phyloP scores from a whole-genome alignment of 768 basidiomycete genomes.

The Gloeostereum incarnatum region DNA sequence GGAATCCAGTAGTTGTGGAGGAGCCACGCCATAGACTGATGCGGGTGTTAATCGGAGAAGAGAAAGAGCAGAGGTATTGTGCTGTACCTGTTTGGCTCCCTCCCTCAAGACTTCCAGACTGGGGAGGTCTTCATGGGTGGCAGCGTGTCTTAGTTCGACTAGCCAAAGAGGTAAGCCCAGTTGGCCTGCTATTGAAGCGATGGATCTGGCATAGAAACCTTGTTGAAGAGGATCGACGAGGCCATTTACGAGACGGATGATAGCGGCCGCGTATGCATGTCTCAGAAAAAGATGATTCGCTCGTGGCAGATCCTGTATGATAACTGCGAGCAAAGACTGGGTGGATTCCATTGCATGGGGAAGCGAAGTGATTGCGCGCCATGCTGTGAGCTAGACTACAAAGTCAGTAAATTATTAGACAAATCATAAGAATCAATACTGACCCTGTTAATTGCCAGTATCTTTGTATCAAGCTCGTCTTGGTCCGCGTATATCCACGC shows the following conservation, averaged over 20 bases:
- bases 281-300: conserved; percentile 41
- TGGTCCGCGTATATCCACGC: conserved; percentile 68
- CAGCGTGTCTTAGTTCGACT: conserved; percentile 89
- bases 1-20: conserved; percentile 80
- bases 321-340: conserved; percentile 49
- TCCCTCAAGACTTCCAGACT: conserved; percentile 72
- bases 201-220: conserved; percentile 84
- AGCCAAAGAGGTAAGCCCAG: conserved; percentile 83
- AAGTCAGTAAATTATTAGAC: conserved; percentile 1
- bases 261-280: conserved; percentile 70
- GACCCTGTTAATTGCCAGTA: conserved; percentile 56
- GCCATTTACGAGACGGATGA: conserved; percentile 89
- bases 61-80: conserved; percentile 2
- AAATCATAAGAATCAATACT: conserved; percentile 13
- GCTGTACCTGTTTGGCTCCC: conserved; percentile 57
- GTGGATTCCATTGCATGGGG: conserved; percentile 77
- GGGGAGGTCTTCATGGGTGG: conserved; percentile 93
- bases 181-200: conserved; percentile 79
- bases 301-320: conserved; percentile 39
- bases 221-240: conserved; percentile 91
- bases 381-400: conserved; percentile 57
- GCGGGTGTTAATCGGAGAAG: not conserved
- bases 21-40: conserved; percentile 76
- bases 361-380: conserved; percentile 66
- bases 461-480: conserved; percentile 44